Evolutionary conservation across 2,329 filamentous ascomycete species (phyloP).

Genomic region (Beauveria asiatica): DNA sequence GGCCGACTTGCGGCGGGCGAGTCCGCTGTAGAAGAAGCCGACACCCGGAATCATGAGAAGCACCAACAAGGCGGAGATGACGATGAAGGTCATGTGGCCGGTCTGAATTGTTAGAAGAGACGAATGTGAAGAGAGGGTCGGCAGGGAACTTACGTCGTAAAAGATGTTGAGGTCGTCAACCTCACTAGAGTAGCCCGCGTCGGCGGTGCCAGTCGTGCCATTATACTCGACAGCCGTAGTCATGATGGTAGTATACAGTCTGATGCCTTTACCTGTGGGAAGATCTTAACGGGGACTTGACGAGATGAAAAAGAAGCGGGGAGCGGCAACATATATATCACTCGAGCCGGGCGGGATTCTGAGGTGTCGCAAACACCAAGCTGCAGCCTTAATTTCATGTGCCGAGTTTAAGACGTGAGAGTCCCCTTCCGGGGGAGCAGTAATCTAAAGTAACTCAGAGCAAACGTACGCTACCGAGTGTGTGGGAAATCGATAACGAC

Average conservation of each 20-base stretch:
- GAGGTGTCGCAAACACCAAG: neutral
- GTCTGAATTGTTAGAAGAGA: conserved; percentile 36
- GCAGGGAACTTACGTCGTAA: conserved; percentile 53
- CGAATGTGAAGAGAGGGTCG: conserved; percentile 13
- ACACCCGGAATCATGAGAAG: conserved; percentile 91
- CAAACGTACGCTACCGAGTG: neutral
- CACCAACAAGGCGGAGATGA: conserved; percentile 68
- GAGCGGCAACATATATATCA: neutral
- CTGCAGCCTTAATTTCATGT: neutral
- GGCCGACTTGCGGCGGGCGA: conserved; percentile 81
- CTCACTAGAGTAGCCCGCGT: conserved; percentile 40
- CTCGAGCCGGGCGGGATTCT: neutral
- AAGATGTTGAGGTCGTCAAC: conserved; percentile 72
- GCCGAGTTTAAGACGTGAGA: neutral
- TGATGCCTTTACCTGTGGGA: neutral
- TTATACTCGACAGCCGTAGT: conserved; percentile 35
- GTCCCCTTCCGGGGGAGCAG: neutral
- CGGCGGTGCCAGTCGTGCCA: conserved; percentile 39
- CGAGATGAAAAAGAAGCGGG: neutral
- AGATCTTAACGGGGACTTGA: neutral
- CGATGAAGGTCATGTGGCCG: conserved; percentile 76
- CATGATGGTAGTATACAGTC: neutral
- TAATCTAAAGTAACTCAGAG: neutral
- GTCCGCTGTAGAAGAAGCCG: conserved; percentile 89
- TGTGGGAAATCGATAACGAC: conserved; percentile 1